Evolutionary conservation across 805 yeast species (phyloP).

Genomic region (Dipodascopsis tothii): DNA sequence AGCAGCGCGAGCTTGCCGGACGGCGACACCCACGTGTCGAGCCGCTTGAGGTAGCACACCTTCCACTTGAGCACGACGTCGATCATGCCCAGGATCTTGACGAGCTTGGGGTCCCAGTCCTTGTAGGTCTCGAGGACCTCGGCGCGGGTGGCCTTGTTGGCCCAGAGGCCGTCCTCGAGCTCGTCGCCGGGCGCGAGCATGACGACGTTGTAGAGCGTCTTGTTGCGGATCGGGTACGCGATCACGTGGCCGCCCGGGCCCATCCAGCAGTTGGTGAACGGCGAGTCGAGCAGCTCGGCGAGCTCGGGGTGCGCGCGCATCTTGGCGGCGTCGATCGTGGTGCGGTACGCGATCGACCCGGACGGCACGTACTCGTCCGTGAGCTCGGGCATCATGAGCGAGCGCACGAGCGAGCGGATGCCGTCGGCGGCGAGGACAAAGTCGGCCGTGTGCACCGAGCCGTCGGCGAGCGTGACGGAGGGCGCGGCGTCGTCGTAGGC

Average conservation of each 20-base stretch:
- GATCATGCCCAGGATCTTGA: conserved; percentile 20
- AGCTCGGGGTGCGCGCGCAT: conserved; percentile 10
- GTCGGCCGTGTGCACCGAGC: conserved; percentile 10
- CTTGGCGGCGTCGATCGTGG: conserved; percentile 3
- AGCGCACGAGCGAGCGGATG: conserved; percentile 8
- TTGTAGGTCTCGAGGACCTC: conserved; percentile 25
- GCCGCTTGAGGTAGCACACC: conserved; percentile 26
- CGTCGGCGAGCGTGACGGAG: conserved; percentile 6
- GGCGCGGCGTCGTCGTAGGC: conserved; percentile 6
- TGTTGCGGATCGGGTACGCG: conserved; percentile 10
- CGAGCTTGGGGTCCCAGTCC: conserved; percentile 29
- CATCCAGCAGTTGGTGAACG: conserved; percentile 12
- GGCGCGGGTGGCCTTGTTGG: conserved; percentile 17
- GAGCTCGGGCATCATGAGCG: conserved; percentile 4
- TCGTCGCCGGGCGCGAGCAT: conserved; percentile 11
- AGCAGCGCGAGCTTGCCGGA: conserved; percentile 30
- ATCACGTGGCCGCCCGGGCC: conserved; percentile 18
- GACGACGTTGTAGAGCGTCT: conserved; percentile 12
- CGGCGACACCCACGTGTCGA: conserved; percentile 28
- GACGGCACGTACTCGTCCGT: conserved; percentile 1
- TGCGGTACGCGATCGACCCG: conserved; percentile 14
- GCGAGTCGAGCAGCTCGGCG: conserved; percentile 4
- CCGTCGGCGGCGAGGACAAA: conserved; percentile 19
- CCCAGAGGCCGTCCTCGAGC: conserved; percentile 1
- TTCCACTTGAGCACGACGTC: conserved; percentile 27